Evolutionary conservation across 2,329 filamentous ascomycete genomes (phyloP), one percentile per base, ranked within the genome.

Genomic region (Aspergillus quadricinctus): DNA sequence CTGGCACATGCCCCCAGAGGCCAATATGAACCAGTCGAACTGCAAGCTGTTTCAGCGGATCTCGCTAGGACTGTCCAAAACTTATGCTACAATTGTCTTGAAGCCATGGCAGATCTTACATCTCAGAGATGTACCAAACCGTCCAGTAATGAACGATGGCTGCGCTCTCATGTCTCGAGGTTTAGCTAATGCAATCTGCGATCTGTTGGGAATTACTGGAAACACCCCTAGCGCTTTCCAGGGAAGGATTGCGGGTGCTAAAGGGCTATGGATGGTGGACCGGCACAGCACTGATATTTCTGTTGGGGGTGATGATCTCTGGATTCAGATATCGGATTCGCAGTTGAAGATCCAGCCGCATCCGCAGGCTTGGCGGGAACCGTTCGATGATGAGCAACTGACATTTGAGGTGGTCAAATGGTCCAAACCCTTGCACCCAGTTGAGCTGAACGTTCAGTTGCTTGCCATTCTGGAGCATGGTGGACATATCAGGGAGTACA

Each of bases 231-330:
- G 80, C 53, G 77, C 72, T 2, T 81, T 83, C 27, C 84, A 87
- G 68, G 83, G 74, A 8, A 75, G 84, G 4, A 83, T 86, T 55
- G 78, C 76, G 19, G 83, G 84, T 1, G 81, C 82, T 0, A 87
- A 87, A 67, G 84, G 84, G 1, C 63, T 87, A 4, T 86, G 84
- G 84, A 81, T 83, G 67, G 73, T 84, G 1, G 81, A 80, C 54
- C 70, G 68, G 3, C 66, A 72, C 61, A 69, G 56, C 63, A 74
- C 67, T 7, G 53, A 55, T 17, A 53, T 63, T 37, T 59, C 40
- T 21, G 53, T 48, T 11, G 62, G 61, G 1, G 66, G 76, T 11
- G 64, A 72, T 23, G 67, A 69, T 2, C 69, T 77, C 9, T 85
- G 82, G 81, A 82, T 87, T 23, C 72, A 83, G 46, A 78, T 87